phyloP scores from a whole-genome alignment of 192 early-diverging fungal species.

The Dispira parvispora region DNA sequence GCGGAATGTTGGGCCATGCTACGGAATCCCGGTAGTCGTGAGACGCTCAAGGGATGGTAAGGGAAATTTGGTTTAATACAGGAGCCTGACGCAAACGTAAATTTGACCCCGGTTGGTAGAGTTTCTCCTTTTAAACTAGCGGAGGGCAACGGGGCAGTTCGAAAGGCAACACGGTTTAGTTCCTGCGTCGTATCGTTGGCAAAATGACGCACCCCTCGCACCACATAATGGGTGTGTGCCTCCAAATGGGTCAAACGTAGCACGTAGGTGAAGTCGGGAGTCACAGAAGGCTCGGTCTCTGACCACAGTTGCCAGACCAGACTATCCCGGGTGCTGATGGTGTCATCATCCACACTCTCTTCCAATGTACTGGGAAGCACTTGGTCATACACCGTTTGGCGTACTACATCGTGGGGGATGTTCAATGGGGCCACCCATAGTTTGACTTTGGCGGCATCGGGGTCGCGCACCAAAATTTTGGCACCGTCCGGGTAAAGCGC shows the following conservation, averaged over 20 bases:
- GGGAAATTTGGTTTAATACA: conserved; percentile 34
- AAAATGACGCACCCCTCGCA: conserved; percentile 21
- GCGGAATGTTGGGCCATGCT: conserved; percentile 8
- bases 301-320: no score
- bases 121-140: no score
- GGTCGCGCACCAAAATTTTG: conserved; percentile 21
- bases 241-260: not conserved
- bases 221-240: not conserved
- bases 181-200: not conserved
- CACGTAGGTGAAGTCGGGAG: not conserved
- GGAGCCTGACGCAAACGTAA: conserved; percentile 27
- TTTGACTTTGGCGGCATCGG: conserved; percentile 19
- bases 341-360: no score
- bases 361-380: no score
- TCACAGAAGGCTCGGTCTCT: no score
- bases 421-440: conserved; percentile 8
- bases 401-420: conserved; percentile 12
- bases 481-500: conserved; percentile 24
- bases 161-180: not conserved
- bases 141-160: conserved; percentile 10
- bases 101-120: conserved; percentile 1
- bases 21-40: conserved; percentile 24
- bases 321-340: no score
- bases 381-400: conserved; percentile 17
- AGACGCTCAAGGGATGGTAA: conserved; percentile 16